These are phyloP conservation scores for Prunus yedoensis DNA, from an alignment of 331 rosid species.

Conservation along the genomic window DNA sequence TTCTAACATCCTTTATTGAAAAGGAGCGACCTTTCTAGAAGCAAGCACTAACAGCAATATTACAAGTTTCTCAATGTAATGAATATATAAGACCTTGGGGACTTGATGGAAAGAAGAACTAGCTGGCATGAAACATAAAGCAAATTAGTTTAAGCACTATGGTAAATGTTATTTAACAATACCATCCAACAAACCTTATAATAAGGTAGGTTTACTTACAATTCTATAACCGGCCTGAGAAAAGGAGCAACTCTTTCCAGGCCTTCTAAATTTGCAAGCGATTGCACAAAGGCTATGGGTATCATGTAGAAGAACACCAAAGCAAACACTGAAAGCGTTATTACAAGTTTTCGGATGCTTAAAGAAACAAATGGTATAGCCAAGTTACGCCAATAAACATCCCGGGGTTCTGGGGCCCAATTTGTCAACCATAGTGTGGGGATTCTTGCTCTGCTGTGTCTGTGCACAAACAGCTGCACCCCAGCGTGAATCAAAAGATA, in stretches of 20 bases:
- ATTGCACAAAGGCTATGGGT: conserved; percentile 97
- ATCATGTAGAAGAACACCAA: conserved; percentile 98
- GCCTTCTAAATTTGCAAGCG: conserved; percentile 98
- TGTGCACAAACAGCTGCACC: conserved; percentile 98
- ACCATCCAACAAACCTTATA: background rate
- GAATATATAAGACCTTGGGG: background rate
- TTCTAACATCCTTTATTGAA: background rate
- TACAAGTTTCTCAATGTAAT: no score
- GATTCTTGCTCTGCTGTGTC: conserved; percentile 93
- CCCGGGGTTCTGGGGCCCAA: conserved; percentile 99
- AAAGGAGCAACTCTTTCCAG: conserved; percentile 98
- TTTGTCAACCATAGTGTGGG: conserved; percentile 90
- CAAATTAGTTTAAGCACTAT: background rate
- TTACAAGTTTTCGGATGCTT: conserved; percentile 68
- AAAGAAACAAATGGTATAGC: conserved; percentile 91
- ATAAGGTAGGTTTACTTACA: conserved; percentile 54
- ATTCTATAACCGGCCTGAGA: conserved; percentile 84
- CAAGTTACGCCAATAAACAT: conserved; percentile 84
- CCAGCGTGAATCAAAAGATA: conserved; percentile 89
- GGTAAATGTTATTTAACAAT: background rate
- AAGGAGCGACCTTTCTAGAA: no score
- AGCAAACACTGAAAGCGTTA: conserved; percentile 70
- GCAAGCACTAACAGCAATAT: background rate
- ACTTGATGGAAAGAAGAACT: background rate
- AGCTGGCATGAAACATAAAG: background rate